Conservation (phyloP, 805 yeast genomes). For the Saccharomycopsis oosterbeekiorum region DNA sequence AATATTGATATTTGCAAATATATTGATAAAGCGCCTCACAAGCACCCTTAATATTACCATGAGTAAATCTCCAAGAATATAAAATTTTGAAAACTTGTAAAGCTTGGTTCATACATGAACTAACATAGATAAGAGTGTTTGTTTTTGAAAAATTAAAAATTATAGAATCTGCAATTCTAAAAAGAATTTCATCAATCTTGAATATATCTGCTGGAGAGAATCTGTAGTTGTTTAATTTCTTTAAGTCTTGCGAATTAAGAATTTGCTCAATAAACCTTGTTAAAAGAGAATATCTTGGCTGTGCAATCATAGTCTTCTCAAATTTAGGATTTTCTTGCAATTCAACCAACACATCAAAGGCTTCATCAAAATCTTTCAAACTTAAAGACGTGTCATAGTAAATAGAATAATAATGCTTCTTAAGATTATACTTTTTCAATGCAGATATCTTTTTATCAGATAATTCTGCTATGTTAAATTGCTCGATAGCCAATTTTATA, state of each 20-base stretch:
- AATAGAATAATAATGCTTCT: conserved; percentile 20
- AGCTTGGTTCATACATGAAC: conserved; percentile 24
- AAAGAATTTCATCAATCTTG: conserved; percentile 34
- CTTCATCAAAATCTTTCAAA: conserved; percentile 25
- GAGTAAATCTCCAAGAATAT: conserved; percentile 40
- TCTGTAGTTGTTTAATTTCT: conserved; percentile 32
- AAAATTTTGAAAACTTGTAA: conserved; percentile 40
- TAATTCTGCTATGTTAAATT: conserved; percentile 17
- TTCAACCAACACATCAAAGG: conserved; percentile 27
- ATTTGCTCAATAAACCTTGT: conserved; percentile 30
- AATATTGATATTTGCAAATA: conserved; percentile 22
- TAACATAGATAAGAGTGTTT: conserved; percentile 18
- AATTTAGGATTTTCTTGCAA: conserved; percentile 16
- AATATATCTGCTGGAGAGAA: conserved; percentile 33
- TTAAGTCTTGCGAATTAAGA: conserved; percentile 31
- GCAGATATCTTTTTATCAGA: conserved; percentile 13
- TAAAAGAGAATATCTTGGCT: conserved; percentile 21
- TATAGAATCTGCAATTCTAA: conserved; percentile 20
- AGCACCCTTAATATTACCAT: conserved; percentile 43
- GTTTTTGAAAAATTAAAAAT: conserved; percentile 22
- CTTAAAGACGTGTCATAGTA: conserved; percentile 25
- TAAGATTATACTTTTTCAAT: not conserved
- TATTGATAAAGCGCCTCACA: conserved; percentile 34
- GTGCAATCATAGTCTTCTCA: not conserved
- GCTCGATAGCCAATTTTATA: conserved; percentile 22